Conservation (phyloP, 176 grass and related monocot genomes). For the Coix lacrymajobi region DNA sequence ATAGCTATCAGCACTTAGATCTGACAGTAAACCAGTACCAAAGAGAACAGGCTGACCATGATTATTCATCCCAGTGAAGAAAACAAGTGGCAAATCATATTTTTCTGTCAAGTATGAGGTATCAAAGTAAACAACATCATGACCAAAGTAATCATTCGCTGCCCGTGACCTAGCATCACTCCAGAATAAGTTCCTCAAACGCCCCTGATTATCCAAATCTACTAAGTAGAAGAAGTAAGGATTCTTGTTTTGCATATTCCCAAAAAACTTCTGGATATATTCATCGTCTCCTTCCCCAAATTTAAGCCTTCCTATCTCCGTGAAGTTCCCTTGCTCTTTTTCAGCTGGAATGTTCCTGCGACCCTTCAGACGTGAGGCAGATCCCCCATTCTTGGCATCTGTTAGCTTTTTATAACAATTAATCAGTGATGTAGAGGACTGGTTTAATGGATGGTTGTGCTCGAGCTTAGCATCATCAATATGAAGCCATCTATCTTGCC, state of each 20-base stretch:
- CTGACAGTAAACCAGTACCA: slow-evolving; percentile 73
- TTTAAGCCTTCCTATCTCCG: slow-evolving; percentile 59
- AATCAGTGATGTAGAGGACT: slow-evolving; percentile 40
- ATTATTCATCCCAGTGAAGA: slow-evolving; percentile 86
- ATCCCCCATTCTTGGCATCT: slow-evolving; percentile 46
- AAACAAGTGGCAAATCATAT: slow-evolving; percentile 75
- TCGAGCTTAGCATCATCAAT: slow-evolving; percentile 62
- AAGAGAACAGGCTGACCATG: slow-evolving; percentile 85
- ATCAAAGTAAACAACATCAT: slow-evolving; percentile 82
- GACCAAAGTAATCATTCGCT: slow-evolving; percentile 66
- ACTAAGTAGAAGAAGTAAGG: slow-evolving; percentile 81
- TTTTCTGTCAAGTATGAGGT: slow-evolving; percentile 75
- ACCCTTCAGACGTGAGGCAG: slow-evolving; percentile 40
- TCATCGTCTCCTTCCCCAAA: slow-evolving; percentile 64
- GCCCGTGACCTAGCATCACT: slow-evolving; percentile 83
- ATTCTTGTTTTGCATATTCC: slow-evolving; percentile 71
- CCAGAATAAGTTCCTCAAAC: slow-evolving; percentile 81
- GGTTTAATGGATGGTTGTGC: slow-evolving; percentile 87
- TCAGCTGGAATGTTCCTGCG: slow-evolving; percentile 49
- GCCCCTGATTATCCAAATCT: slow-evolving; percentile 72
- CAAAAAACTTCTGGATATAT: slow-evolving; percentile 66
- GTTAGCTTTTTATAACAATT: slow-evolving; percentile 64
- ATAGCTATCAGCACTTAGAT: slow-evolving; percentile 75
- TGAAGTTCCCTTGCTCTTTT: slow-evolving; percentile 47
- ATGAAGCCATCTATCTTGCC: slow-evolving; percentile 89